Base-by-base conservation (phyloP, 805 yeast species). In the Brettanomyces sp. region DNA sequence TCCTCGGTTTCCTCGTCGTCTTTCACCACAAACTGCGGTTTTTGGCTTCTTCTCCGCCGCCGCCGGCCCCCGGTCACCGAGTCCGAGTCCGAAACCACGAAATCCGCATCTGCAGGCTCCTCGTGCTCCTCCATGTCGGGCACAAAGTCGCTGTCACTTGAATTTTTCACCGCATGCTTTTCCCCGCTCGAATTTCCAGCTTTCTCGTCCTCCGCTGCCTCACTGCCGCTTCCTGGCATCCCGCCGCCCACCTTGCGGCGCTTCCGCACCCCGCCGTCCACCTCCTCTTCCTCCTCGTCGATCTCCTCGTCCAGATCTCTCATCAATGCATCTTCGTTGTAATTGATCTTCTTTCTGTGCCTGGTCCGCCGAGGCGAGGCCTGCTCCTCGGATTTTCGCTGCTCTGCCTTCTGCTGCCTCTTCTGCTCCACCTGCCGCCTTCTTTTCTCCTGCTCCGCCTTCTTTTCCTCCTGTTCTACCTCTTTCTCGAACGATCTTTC, bases 261-360 rank as follows among this genome's bases (percentile, higher is more conserved):
- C 39, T 36, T 36, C 14, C 14, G 11, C 12, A 12, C n/a, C 21
- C 23, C 38, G 25, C 30, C 48, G 39, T 50, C 57, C 21, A 48
- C 54, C 22, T 50, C 56, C 7, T 54, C 60, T 21, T 56, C 55
- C 23, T 57, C 62, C 39, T 54, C 64, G 38, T 50, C 68, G 11
- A 52, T 42, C 32, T 53, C 59, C 25, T 54, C 63, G 23, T 56
- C 58, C 2, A 63, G 39, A 5, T 49, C 58, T 21, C 54, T 56
- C 13, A 58, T 47, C 2, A 50, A 49, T 14, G 51, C 56, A 45
- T 64, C 68, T 47, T 64, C 68, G 42, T 64, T 64, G 42, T 64
- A 64, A 45, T 63, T 64, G 24, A 64, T 58, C 11, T 55, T 41
- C 35, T 54, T 54, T 28, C 60, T 53, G 58, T 68, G 41, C 42